phyloP scores from a whole-genome alignment of 2,329 filamentous ascomycete species.

The Alternaria conjuncta region DNA sequence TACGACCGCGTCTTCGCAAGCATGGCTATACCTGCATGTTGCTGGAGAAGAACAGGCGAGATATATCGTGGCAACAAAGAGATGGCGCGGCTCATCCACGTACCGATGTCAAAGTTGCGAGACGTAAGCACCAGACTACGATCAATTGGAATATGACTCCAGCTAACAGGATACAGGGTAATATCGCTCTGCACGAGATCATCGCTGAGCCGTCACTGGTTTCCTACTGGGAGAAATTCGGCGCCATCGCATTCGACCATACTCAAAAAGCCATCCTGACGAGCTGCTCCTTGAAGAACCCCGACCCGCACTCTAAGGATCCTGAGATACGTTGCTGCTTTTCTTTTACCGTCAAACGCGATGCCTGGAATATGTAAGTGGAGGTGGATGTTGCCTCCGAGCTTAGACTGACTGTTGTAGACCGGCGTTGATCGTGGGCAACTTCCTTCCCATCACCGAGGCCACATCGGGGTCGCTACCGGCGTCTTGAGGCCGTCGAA shows the following conservation, averaged over 20 bases:
- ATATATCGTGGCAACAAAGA: slow-evolving; percentile 98
- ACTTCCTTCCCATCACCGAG: slow-evolving; percentile 87
- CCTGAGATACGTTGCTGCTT: slow-evolving; percentile 91
- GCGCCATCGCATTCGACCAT: slow-evolving; percentile 94
- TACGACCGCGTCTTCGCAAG: slow-evolving; percentile 98
- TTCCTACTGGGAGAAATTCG: slow-evolving; percentile 99
- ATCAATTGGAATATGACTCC: not conserved
- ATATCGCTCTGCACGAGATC: slow-evolving; percentile 93
- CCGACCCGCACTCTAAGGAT: slow-evolving; percentile 63
- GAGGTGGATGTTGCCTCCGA: slow-evolving; percentile 1
- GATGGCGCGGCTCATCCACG: slow-evolving; percentile 95
- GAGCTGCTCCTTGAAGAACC: slow-evolving; percentile 88
- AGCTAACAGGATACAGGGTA: slow-evolving; percentile 67
- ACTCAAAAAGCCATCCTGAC: slow-evolving; percentile 94
- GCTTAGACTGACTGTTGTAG: slow-evolving; percentile 52
- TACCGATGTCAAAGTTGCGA: slow-evolving; percentile 86
- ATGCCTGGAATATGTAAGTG: slow-evolving; percentile 93
- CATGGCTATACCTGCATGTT: slow-evolving; percentile 98
- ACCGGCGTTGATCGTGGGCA: slow-evolving; percentile 92
- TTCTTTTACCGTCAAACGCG: slow-evolving; percentile 93
- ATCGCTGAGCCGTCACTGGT: slow-evolving; percentile 94
- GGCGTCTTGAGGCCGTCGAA: slow-evolving; percentile 8
- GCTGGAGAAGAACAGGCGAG: slow-evolving; percentile 95
- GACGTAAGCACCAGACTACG: slow-evolving; percentile 69
- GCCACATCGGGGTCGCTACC: slow-evolving; percentile 30